phyloP scores from a whole-genome alignment of 2,329 filamentous ascomycete genomes.

The Aureobasidium sp. region DNA sequence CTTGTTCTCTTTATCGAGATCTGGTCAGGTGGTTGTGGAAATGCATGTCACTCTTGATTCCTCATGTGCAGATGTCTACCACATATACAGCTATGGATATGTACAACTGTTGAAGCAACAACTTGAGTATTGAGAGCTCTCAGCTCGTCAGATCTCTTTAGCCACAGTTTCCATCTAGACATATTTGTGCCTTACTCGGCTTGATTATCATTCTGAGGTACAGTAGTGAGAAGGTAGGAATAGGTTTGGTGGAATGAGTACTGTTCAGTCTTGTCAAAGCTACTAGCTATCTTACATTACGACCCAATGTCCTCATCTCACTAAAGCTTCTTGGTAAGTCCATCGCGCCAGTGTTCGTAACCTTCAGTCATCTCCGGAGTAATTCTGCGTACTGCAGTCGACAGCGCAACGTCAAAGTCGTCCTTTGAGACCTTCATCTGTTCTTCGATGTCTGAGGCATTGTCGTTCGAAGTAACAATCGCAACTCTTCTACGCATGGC shows the following conservation, averaged over 20 bases:
- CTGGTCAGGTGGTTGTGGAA: neutral
- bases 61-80: neutral
- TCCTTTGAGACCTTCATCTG: constrained; percentile 24
- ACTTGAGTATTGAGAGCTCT: neutral
- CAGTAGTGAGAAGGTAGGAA: too few species aligned
- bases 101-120: neutral
- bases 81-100: neutral
- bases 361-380: constrained; percentile 49
- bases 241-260: neutral
- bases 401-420: constrained; percentile 37
- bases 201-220: neutral
- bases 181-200: neutral
- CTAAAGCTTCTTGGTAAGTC: constrained; percentile 2
- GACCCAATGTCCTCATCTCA: neutral
- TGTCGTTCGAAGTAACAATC: neutral
- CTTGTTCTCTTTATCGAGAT: neutral
- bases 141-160: neutral
- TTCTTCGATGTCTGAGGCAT: constrained; percentile 14
- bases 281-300: neutral
- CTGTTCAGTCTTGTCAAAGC: neutral
- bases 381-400: constrained; percentile 45
- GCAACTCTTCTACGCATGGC: constrained; percentile 10
- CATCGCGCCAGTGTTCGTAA: constrained; percentile 36
- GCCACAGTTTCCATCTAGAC: neutral
- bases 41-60: neutral